Evolutionary conservation across 108 stramenopile genomes (phyloP), one percentile per base, ranked within the genome.

Genomic region (Fragilaria crotonensis): DNA sequence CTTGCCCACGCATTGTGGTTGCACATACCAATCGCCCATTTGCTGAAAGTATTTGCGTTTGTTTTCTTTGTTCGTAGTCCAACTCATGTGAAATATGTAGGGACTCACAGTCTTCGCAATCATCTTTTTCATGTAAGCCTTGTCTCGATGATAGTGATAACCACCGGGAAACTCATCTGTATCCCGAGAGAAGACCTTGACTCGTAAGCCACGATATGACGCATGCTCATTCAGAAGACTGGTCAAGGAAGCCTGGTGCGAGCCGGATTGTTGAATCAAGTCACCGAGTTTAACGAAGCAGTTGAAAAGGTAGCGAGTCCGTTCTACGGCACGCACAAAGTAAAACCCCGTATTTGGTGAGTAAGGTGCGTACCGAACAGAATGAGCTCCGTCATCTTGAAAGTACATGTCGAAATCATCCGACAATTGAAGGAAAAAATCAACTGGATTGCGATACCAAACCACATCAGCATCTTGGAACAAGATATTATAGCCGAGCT

Each of bases 321-420:
- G 55, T 7, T 33, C 36, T 41, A 80, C 84, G 67, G 75, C 58
- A 2, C 84, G 65, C 22, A 94, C 75, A 63, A 71, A 94, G 68
- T 93, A 96, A 62, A 94, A 96, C 2, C 95, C 93, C 63, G 57
- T 31, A 30, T 52, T 53, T 45, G 17, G 11, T 11, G 36, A 7
- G 22, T 73, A 84, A 0, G 94, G 94, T 1, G 87, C 67, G 52
- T 72, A 87, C 31, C 78, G 53, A 9, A 76, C 33, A 2, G 70
- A 28, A 31, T 63, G 68, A 17, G 79, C 81, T 20, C 90, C 91
- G 52, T 95, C 95, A 57, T 95, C 89, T 63, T 89, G 87, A 47
- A 93, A 95, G n/a, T 72, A 75, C 22, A 73, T 64, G 57, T 93
- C 90, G 25, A 75, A 70, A 23, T 72, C 75, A 9, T 52, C 20